A percentile compares a stretch with the other conserved stretches of the same genome.
These are phyloP conservation scores for Cercophora sp. DNA, from an alignment of 495 filamentous ascomycete species.

Conservation along the genomic window DNA sequence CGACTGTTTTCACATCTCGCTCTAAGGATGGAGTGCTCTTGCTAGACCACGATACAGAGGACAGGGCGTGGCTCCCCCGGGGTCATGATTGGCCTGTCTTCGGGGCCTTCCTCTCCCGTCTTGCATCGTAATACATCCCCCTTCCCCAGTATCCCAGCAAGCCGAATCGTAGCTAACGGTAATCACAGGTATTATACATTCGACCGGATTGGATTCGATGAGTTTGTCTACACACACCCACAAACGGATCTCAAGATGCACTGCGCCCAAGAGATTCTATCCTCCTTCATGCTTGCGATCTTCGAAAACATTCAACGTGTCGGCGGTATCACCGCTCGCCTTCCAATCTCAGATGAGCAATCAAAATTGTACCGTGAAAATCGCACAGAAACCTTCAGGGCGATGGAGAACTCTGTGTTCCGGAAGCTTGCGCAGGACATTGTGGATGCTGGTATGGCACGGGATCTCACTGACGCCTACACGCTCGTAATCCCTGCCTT, in stretches of 20 bases:
- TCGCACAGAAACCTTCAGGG: background rate
- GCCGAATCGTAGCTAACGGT: background rate
- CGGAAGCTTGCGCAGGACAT: background rate
- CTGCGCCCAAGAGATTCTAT: conserved; percentile 6
- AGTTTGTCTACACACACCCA: background rate
- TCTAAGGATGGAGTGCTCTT: background rate
- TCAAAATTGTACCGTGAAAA: too few relatives aligned
- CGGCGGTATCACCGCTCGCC: background rate
- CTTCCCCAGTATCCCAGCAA: too few relatives aligned
- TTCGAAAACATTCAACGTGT: background rate
- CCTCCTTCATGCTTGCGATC: background rate
- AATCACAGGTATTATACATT: background rate
- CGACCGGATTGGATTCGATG: background rate
- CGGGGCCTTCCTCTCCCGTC: background rate
- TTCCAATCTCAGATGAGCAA: too few relatives aligned
- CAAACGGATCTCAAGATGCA: background rate
- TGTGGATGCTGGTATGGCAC: background rate
- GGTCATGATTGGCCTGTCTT: background rate
- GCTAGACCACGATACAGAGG: too few relatives aligned
- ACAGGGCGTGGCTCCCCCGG: too few relatives aligned
- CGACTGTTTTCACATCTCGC: background rate
- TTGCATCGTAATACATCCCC: background rate
- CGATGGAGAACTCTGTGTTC: conserved; percentile 1
- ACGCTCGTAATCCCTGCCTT: conserved; percentile 1
- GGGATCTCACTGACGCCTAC: background rate